Evolutionary conservation across 1,284 basidiomycete genomes (phyloP), one percentile per base, ranked within the genome.

Genomic region (Irpex sp.): DNA sequence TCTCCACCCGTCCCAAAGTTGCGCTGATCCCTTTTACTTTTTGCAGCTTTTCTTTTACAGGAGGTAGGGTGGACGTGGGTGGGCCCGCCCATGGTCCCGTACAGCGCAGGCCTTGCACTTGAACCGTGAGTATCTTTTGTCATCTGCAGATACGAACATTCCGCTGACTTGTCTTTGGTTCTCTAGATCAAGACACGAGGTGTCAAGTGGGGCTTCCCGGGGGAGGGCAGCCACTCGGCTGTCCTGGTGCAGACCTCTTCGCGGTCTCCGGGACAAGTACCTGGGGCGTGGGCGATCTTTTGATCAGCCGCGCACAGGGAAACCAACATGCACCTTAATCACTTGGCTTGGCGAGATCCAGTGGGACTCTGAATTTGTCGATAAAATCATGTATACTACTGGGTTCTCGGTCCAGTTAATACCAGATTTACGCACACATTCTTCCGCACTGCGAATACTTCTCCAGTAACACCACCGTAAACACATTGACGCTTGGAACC

Each of bases 231-330:
- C 19, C 31, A 19, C 44, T 15, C n/a, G 17, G 9, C 57, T 19
- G 56, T 58, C 61, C 61, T 59, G 57, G 61, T 57, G 57, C 61
- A 48, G 61, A 59, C 61, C 61, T 62, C 57, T 58, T 44, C 61
- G 61, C 37, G 61, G 61, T 59, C 57, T 49, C 40, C 57, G 55
- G 61, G 61, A 58, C 57, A n/a, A 62, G 57, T 62, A 58, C 47
- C 61, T 52, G 13, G 15, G 19, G 31, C 15, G 15, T 9, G 26
- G 31, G 31, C 31, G 49, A 51, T 17, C 49, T 9, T 19, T 21
- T 8, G 15, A 17, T 51, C 49, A 51, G 49, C 49, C 17, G 49
- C 49, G 15, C 21, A 21, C 26, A 36, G 58, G 47, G 58, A 63
- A 63, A 59, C 62, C n/a, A 59, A 57, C 62, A 19, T 47, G 62